These are phyloP conservation scores for Neocallimastix lanati DNA, from an alignment of 192 early-diverging fungal genomes.

Conservation along the genomic window DNA sequence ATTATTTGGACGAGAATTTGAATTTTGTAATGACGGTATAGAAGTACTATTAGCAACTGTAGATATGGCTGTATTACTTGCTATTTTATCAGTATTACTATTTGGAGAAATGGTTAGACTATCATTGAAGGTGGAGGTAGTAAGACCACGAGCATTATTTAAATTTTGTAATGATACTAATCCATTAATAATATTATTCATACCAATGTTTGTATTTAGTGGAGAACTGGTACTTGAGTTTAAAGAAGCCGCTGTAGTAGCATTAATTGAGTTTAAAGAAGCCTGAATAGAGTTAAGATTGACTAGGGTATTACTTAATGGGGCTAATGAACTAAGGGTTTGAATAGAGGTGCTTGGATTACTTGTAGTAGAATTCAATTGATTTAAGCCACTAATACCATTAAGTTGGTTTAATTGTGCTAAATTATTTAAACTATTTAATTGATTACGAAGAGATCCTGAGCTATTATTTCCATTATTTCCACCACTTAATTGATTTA, in stretches of 20 bases:
- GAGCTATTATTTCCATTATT: neutral
- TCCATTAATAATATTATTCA: neutral
- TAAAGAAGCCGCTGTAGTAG: neutral
- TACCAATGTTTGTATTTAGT: neutral
- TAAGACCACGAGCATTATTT: neutral
- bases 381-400: neutral
- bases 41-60: too few species aligned
- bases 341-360: neutral
- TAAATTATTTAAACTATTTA: neutral
- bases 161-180: neutral
- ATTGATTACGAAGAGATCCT: too few species aligned
- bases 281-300: neutral
- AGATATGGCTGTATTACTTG: too few species aligned
- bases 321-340: neutral
- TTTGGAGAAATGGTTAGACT: too few species aligned
- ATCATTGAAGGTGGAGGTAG: too few species aligned
- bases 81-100: too few species aligned
- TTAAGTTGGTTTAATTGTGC: neutral
- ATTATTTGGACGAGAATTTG: too few species aligned
- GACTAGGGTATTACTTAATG: neutral
- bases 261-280: neutral
- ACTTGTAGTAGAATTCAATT: too few species aligned
- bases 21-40: too few species aligned
- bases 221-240: neutral
- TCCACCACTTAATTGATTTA: neutral